phyloP scores from a whole-genome alignment of 2,329 filamentous ascomycete species.

The Hypoxylon sp. region DNA sequence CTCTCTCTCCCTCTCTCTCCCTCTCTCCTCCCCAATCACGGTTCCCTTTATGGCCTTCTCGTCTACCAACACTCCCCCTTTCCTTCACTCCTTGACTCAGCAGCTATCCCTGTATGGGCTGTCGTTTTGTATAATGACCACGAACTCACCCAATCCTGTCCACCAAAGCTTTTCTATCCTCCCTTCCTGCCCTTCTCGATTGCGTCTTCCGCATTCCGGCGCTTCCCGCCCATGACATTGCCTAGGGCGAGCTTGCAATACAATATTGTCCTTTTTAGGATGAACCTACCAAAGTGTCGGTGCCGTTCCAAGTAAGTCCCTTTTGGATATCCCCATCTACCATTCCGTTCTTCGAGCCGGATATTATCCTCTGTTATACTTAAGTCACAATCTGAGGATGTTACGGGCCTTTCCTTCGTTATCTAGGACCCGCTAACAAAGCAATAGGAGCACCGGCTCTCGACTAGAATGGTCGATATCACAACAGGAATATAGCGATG shows the following conservation, averaged over 20 bases:
- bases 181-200: neutral
- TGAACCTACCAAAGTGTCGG: neutral
- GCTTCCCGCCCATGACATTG: neutral
- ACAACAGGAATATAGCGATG: conserved; percentile 1
- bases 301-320: neutral
- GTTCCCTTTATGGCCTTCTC: neutral
- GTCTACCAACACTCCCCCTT: neutral
- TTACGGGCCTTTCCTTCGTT: neutral
- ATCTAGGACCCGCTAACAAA: conserved; percentile 17
- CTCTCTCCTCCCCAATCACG: neutral
- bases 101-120: neutral
- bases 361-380: neutral
- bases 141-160: neutral
- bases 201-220: neutral
- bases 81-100: neutral
- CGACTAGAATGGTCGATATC: neutral
- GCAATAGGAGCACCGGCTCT: conserved; percentile 39
- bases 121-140: neutral
- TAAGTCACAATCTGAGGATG: neutral
- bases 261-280: neutral
- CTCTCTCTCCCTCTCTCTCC: neutral
- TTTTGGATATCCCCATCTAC: neutral
- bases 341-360: neutral
- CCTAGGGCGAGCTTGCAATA: neutral
- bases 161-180: neutral